Evolutionary conservation across 2,329 filamentous ascomycete species (phyloP).

Genomic region (Trichoderma hamatum): DNA sequence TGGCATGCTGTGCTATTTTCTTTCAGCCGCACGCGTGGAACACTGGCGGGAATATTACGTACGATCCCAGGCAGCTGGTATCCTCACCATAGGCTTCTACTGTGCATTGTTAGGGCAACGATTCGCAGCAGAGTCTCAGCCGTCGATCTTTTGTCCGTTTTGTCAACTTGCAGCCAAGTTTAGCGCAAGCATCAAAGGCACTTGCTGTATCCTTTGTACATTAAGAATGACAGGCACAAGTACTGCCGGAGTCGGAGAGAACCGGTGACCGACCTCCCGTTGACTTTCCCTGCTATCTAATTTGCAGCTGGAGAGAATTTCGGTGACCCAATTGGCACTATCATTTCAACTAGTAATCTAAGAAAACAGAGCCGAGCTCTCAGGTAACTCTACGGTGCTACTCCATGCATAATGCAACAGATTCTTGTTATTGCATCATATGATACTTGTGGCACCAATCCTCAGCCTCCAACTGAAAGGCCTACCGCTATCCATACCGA

Average conservation of each 20-base stretch:
- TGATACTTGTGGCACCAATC: background rate
- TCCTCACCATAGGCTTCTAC: background rate
- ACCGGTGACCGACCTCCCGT: background rate
- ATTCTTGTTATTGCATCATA: background rate
- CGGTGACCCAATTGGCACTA: background rate
- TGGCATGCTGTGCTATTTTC: background rate
- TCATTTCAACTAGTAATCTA: background rate
- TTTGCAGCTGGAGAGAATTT: background rate
- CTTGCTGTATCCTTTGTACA: background rate
- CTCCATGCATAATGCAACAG: background rate
- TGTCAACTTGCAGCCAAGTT: background rate
- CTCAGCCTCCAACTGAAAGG: background rate
- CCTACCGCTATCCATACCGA: background rate
- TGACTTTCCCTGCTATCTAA: background rate
- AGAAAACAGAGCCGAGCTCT: background rate
- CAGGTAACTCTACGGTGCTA: background rate
- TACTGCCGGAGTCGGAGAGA: slow-evolving; percentile 13
- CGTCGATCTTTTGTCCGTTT: background rate
- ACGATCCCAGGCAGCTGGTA: background rate
- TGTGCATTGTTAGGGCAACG: background rate
- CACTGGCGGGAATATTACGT: slow-evolving; percentile 6
- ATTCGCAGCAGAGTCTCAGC: background rate
- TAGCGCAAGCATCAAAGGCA: background rate
- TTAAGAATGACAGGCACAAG: background rate
- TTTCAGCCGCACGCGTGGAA: slow-evolving; percentile 21